A percentile compares a stretch with the other conserved stretches of the same genome.
phyloP scores from a whole-genome alignment of 768 basidiomycete species.

The Termitomyces eurrhizus region DNA sequence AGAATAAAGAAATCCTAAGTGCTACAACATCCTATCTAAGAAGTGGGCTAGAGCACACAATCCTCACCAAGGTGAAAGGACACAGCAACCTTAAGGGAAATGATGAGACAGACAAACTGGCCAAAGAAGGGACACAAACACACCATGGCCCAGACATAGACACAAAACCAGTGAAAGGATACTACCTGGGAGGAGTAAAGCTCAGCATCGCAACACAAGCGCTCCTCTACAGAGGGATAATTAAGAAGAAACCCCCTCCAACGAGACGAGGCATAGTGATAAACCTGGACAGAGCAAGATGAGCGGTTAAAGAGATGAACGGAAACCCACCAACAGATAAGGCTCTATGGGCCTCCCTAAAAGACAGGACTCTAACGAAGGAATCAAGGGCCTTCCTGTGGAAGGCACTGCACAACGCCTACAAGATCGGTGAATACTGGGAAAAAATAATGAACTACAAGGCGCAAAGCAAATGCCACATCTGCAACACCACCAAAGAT shows the following conservation, averaged over 20 bases:
- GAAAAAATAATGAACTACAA: no score
- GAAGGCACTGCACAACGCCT: no score
- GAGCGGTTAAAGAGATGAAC: background rate
- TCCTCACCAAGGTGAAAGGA: conserved; percentile 22
- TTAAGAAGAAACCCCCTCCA: background rate
- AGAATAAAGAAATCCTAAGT: conserved; percentile 14
- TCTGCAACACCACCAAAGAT: no score
- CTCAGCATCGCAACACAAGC: background rate
- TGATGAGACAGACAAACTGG: conserved; percentile 16
- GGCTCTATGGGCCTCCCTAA: no score
- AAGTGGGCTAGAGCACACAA: conserved; percentile 10
- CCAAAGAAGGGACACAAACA: conserved; percentile 13
- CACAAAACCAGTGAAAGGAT: background rate
- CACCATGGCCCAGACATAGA: background rate
- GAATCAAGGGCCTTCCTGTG: no score
- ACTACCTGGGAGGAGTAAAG: background rate
- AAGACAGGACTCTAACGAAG: no score
- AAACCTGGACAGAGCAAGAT: background rate
- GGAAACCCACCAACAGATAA: background rate
- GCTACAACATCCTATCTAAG: conserved; percentile 10
- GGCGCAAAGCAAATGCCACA: no score
- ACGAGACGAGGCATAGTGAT: background rate
- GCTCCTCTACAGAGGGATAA: background rate
- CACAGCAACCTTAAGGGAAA: conserved; percentile 2
- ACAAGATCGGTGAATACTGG: no score